phyloP scores from a whole-genome alignment of 148 eudicot species.

The Limonium bicolor region DNA sequence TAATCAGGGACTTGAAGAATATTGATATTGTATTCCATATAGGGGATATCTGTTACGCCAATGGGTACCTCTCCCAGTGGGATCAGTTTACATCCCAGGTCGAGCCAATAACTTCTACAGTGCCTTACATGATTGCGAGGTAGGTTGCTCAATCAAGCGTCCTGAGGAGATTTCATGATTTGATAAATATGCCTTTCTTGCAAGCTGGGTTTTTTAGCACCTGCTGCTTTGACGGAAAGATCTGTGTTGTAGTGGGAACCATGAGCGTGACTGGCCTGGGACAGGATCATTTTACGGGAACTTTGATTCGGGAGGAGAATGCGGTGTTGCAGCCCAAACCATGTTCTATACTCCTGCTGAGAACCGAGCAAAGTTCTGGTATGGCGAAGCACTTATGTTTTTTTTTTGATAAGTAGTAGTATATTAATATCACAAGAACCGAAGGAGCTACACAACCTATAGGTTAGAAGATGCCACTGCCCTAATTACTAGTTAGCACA shows the following conservation, averaged over 20 bases:
- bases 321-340: slow-evolving; percentile 66
- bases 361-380: slow-evolving; percentile 75
- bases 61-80: slow-evolving; percentile 86
- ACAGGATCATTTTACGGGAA: slow-evolving; percentile 61
- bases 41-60: slow-evolving; percentile 75
- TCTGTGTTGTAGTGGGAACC: slow-evolving; percentile 80
- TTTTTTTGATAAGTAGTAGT: neutral
- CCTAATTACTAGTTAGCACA: too few relatives aligned
- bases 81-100: slow-evolving; percentile 79
- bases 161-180: too few relatives aligned
- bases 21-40: slow-evolving; percentile 70
- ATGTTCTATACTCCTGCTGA: slow-evolving; percentile 79
- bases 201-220: too few relatives aligned
- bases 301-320: slow-evolving; percentile 82
- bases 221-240: too few relatives aligned
- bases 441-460: too few relatives aligned
- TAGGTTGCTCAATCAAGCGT: slow-evolving; percentile 7
- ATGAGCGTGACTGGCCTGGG: slow-evolving; percentile 84
- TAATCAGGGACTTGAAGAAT: slow-evolving; percentile 41
- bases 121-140: slow-evolving; percentile 84
- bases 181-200: neutral
- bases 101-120: slow-evolving; percentile 63
- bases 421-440: neutral
- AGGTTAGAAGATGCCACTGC: too few relatives aligned
- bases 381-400: neutral